Evolutionary conservation across 2,329 filamentous ascomycete genomes (phyloP), one percentile per base, ranked within the genome.

Genomic region (Fusarium hostae): DNA sequence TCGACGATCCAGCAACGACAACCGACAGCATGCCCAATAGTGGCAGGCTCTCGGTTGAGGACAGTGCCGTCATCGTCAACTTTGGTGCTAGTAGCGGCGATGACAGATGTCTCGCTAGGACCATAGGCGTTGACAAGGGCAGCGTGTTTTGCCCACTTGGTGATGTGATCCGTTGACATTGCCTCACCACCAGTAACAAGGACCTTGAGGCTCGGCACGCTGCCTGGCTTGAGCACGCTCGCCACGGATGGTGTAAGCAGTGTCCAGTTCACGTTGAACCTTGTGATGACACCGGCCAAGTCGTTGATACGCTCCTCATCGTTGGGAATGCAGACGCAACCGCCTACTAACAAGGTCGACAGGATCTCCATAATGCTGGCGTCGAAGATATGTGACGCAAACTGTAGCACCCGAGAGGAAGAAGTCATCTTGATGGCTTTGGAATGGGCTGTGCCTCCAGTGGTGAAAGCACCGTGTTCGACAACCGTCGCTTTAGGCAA

Each of bases 361-460:
- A 78, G 35, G 0, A 74, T 72, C 35, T 78, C 75, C 26, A 73
- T 68, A n/a, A 78, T 68, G 12, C 66, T 70, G 0, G 68, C 68
- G n/a, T 71, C 68, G 1, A 71, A 71, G 1, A 63, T 69, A 4
- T 71, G 55, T 1, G 68, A 71, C 0, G 68, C 68, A 8, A 71
- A 71, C 11, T 71, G 68, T 0, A 71, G 62, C 40, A 68, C 77
- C 30, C 63, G 76, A 8, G 68, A 71, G 6, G 44, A 3, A 1
- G 63, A 47, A 2, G 50, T 60, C 63, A 71, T 71, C 15, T 41
- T 18, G 45, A 44, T 74, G 3, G 70, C 63, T 3, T 72, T 57
- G 1, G 77, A 61, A 9, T 75, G 77, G 5, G 68, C 50, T 4
- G 59, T 65, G 0, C 54, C 62, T n/a, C 71, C 63, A 0, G 74